phyloP scores from a whole-genome alignment of 345 rosid species.

The Lumnitzera racemosa region DNA sequence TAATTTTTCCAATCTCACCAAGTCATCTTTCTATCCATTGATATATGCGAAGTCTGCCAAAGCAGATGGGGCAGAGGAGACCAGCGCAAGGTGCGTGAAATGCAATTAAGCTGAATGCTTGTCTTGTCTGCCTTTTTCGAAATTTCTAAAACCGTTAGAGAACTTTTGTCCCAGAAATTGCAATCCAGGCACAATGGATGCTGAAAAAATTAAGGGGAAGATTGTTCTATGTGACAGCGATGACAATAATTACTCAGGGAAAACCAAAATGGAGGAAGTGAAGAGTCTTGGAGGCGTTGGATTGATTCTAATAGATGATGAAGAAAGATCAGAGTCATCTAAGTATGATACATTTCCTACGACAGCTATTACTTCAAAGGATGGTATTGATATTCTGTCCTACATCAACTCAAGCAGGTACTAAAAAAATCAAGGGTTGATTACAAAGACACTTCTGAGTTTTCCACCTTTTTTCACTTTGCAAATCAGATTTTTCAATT shows the following conservation, averaged over 20 bases:
- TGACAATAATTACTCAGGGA: constrained; percentile 11
- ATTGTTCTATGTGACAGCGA: constrained; percentile 55
- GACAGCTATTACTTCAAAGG: constrained; percentile 41
- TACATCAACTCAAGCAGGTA: constrained; percentile 75
- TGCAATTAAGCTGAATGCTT: not conserved
- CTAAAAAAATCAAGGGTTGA: not conserved
- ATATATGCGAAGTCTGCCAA: constrained; percentile 53
- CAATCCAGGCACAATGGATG: constrained; percentile 30
- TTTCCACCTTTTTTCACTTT: too few relatives aligned
- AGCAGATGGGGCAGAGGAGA: constrained; percentile 22
- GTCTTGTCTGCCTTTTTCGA: not conserved
- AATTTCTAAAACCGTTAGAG: not conserved
- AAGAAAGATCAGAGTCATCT: constrained; percentile 32
- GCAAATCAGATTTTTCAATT: not conserved
- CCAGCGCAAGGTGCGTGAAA: constrained; percentile 38
- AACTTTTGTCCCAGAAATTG: constrained; percentile 39
- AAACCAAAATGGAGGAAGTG: constrained; percentile 28
- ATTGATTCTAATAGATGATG: constrained; percentile 39
- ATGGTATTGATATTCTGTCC: constrained; percentile 34
- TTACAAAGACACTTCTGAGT: too few relatives aligned
- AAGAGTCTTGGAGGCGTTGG: constrained; percentile 52
- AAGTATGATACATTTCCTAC: constrained; percentile 38
- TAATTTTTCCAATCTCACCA: constrained; percentile 45
- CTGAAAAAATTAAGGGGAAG: constrained; percentile 44
- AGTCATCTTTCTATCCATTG: constrained; percentile 46